Evolutionary conservation across 2,329 filamentous ascomycete genomes (phyloP), one percentile per base, ranked within the genome.

Genomic region (Cordyceps fumosorosea): DNA sequence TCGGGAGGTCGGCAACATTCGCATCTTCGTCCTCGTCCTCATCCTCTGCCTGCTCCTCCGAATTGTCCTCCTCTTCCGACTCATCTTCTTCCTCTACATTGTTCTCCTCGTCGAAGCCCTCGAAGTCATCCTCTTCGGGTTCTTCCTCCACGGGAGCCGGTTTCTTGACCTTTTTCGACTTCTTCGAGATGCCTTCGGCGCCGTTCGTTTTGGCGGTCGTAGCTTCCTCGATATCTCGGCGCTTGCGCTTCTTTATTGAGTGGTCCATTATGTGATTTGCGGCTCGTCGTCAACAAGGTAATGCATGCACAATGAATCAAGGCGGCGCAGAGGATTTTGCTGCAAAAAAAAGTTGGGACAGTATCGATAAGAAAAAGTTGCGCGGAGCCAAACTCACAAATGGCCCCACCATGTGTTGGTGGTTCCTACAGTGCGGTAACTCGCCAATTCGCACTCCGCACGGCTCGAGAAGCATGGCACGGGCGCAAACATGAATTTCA

Each of bases 121-220:
- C 71, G 0, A 73, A 69, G 1, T 72, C 69, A 8, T 70, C 67
- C 8, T 70, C 72, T 8, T 66, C 67, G 14, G 64, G 65, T 5
- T 69, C 66, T 47, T 66, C 63, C 40, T 69, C 66, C 44, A 66
- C 63, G 42, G 65, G 70, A 65, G 67, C 71, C 68, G 69, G 64
- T 61, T 70, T 70, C 74, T 76, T 78, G 66, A 70, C 47, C 70
- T 80, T 81, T 72, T 80, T 80, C 37, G 71, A 65, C 63, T 77
- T 78, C 47, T 75, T 73, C 26, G 71, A 62, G 42, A 58, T 53
- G 16, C 44, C 53, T 10, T 62, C 54, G 37, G 70, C 65, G 29
- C 29, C 50, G 44, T 55, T 48, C 32, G 68, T 62, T 50, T 71
- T 62, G 18, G 69, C 67, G 51, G 67, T 63, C 42, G 68, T 67